Percentiles rank a stretch among this genome's conserved stretches.
phyloP scores from a whole-genome alignment of 805 yeast species.

The Grigorovia yakushimaensis region DNA sequence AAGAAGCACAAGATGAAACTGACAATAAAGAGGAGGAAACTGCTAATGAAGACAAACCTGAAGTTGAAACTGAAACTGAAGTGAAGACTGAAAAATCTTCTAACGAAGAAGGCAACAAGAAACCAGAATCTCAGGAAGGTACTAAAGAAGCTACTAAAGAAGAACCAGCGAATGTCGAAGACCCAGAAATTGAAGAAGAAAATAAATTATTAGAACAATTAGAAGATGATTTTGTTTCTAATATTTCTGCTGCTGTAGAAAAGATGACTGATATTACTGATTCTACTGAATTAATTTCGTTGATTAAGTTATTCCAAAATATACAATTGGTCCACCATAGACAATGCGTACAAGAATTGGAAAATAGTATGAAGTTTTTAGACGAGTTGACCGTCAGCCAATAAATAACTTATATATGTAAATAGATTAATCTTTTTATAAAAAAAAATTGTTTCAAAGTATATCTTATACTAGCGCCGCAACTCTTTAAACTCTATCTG shows the following conservation, averaged over 20 bases:
- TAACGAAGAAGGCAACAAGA: not conserved
- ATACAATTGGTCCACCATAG: conserved; percentile 61
- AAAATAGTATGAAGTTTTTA: conserved; percentile 36
- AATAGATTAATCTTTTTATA: too few relatives aligned
- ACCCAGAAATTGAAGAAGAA: conserved; percentile 19
- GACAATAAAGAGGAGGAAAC: not conserved
- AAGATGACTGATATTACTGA: conserved; percentile 64
- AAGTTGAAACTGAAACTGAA: conserved; percentile 3
- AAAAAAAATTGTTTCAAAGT: too few relatives aligned
- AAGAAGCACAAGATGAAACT: conserved; percentile 4
- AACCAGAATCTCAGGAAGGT: not conserved
- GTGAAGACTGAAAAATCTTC: not conserved
- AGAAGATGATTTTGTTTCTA: conserved; percentile 74
- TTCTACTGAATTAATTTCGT: conserved; percentile 53
- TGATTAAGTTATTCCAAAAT: conserved; percentile 55
- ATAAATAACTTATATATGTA: not conserved
- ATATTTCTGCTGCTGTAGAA: conserved; percentile 69
- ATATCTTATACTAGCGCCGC: too few relatives aligned
- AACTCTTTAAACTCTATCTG: too few relatives aligned
- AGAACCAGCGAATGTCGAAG: not conserved
- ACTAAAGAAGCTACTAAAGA: conserved; percentile 1
- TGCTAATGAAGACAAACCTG: not conserved
- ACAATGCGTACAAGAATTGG: conserved; percentile 41
- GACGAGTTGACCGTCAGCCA: conserved; percentile 13
- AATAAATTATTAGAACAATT: conserved; percentile 40